A percentile compares a stretch with the other conserved stretches of the same genome.
Conservation (phyloP, 1,284 basidiomycete genomes). For the Trametes pubescens region DNA sequence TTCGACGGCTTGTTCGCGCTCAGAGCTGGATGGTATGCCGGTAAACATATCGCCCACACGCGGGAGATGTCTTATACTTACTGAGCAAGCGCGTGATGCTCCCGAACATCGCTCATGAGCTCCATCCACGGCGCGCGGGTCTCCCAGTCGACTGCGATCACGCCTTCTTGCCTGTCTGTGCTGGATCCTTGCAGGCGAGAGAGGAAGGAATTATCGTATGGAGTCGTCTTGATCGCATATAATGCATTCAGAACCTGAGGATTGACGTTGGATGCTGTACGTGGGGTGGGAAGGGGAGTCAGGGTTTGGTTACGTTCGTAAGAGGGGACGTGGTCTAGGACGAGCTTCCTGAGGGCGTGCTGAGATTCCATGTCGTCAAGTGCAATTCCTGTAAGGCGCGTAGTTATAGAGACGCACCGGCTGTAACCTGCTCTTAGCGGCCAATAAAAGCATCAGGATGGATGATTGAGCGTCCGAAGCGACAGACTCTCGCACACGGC, state of each 20-base stretch:
- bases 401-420: conserved; percentile 7
- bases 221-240: conserved; percentile 63
- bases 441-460: neutral
- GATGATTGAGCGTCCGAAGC: neutral
- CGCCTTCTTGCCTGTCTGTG: conserved; percentile 16
- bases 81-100: conserved; percentile 68
- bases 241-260: conserved; percentile 61
- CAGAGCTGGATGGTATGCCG: conserved; percentile 53
- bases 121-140: conserved; percentile 73
- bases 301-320: conserved; percentile 21
- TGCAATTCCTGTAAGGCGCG: too few species aligned
- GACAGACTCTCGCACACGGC: neutral
- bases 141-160: conserved; percentile 74
- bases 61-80: conserved; percentile 43
- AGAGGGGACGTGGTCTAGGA: conserved; percentile 24
- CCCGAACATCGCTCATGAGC: conserved; percentile 73
- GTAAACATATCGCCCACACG: too few species aligned
- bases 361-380: neutral
- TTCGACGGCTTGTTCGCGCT: conserved; percentile 53
- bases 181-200: conserved; percentile 60
- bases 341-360: conserved; percentile 32
- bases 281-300: conserved; percentile 32
- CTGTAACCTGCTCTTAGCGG: conserved; percentile 23
- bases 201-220: conserved; percentile 67
- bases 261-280: conserved; percentile 40